A percentile compares a stretch with the other conserved stretches of the same genome.
Evolutionary conservation across 805 yeast species (phyloP).

Genomic region (Starmerella asiatica): DNA sequence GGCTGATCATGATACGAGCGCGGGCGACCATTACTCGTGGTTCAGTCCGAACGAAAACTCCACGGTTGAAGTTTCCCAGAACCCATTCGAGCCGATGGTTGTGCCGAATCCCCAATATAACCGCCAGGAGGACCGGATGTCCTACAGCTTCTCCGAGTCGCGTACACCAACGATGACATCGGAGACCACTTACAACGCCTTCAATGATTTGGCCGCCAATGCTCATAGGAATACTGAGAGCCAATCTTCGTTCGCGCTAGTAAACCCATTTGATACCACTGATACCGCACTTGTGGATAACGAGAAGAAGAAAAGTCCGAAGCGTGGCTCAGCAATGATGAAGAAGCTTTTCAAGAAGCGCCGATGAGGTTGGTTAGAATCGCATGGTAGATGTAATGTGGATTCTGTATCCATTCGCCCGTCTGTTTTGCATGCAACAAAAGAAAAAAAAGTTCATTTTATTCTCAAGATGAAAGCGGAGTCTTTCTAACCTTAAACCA

Average conservation of each 20-base stretch:
- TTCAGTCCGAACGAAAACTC: constrained; percentile 14
- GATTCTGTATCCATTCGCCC: no score
- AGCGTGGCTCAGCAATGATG: neutral
- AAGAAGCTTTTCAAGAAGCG: neutral
- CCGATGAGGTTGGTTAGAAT: no score
- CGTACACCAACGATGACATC: constrained; percentile 4
- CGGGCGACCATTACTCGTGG: constrained; percentile 21
- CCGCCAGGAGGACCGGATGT: constrained; percentile 2
- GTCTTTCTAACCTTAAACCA: no score
- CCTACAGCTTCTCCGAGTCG: constrained; percentile 1
- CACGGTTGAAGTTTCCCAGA: constrained; percentile 1
- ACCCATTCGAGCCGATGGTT: constrained; percentile 17
- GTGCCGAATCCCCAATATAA: constrained; percentile 5
- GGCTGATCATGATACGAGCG: constrained; percentile 56
- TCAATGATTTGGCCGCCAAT: constrained; percentile 5
- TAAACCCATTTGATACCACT: neutral
- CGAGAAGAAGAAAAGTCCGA: neutral
- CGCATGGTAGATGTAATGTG: no score
- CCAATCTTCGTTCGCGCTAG: constrained; percentile 14
- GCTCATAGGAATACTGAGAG: constrained; percentile 7
- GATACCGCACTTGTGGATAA: neutral
- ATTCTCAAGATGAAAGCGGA: no score
- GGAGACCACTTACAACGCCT: constrained; percentile 1
- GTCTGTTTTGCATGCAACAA: no score
- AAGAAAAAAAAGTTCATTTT: no score